Percentiles rank a stretch among this genome's conserved stretches.
These are phyloP conservation scores for Coemansia sp. DNA, from an alignment of 192 early-diverging fungal species.

Conservation along the genomic window DNA sequence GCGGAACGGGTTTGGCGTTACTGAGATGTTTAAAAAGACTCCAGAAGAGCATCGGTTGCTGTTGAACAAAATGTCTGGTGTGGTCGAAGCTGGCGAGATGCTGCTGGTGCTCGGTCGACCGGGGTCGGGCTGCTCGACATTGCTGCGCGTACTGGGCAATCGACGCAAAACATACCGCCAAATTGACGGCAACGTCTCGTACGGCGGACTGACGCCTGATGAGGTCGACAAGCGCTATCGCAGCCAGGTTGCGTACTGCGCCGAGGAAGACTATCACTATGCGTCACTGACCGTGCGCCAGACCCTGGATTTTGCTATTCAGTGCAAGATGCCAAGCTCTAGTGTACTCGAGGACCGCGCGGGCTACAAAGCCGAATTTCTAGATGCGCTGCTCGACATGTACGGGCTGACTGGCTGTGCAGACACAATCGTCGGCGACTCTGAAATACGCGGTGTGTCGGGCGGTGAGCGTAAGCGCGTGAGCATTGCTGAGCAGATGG, in stretches of 20 bases:
- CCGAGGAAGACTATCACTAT: constrained; percentile 71
- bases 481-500: constrained; percentile 50
- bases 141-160: constrained; percentile 64
- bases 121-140: constrained; percentile 66
- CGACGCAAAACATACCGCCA: constrained; percentile 58
- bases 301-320: constrained; percentile 62
- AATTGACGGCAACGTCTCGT: constrained; percentile 61
- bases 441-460: constrained; percentile 62
- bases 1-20: constrained; percentile 24
- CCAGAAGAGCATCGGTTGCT: constrained; percentile 32
- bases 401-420: constrained; percentile 59
- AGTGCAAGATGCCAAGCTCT: constrained; percentile 54
- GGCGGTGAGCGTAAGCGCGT: constrained; percentile 59
- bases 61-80: constrained; percentile 63
- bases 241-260: constrained; percentile 58
- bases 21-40: constrained; percentile 23
- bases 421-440: constrained; percentile 59
- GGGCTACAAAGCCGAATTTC: constrained; percentile 37
- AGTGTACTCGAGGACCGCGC: constrained; percentile 67
- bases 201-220: constrained; percentile 3
- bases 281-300: constrained; percentile 75
- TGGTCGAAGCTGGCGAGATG: constrained; percentile 70
- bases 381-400: constrained; percentile 57
- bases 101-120: constrained; percentile 13
- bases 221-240: constrained; percentile 63